Evolutionary conservation across 2,329 filamentous ascomycete genomes (phyloP), one percentile per base, ranked within the genome.

Genomic region (Penicillium fuscoglaucum): DNA sequence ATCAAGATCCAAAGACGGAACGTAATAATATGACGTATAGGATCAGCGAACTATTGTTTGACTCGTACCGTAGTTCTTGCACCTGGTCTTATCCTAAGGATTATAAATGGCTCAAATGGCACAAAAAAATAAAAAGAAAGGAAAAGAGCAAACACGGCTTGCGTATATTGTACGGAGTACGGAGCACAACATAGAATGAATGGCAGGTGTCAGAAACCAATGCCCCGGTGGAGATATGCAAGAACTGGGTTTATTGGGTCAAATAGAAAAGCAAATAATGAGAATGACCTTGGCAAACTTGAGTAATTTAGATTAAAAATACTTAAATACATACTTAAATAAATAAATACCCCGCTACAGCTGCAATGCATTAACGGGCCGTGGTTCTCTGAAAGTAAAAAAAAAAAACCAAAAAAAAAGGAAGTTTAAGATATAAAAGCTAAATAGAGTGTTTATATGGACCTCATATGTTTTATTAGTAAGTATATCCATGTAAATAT

Each of bases 361-460:
- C 52, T 49, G 44, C 52, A 55, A 55, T 55, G 52, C 44, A 55
- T 9, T 24, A 13, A 19, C 52, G 41, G 52, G 43, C 33, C 33
- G 52, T 55, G 21, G 7, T 26, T 45, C 15, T 44, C 28, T 33
- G 19, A 40, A 28, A 10, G 24, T 26, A 26, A 48, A 35, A 48
- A 35, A 29, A 31, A 29, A 19, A 35, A 9, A 10, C 2, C 0
- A 48, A 35, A 48, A 24, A 48, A 35, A 48, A 21, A 15, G 13
- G 13, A 24, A 15, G 0, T 24, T 17, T 21, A 35, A 35, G 15
- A 6, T 24, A 48, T 33, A 17, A 24, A 47, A 21, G 44, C 4
- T 33, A 31, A 46, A 15, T 24, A 13, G 8, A 26, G 9, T n/a
- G 43, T 12, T 31, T 31, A 31, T 31, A 31, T 13, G 12, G 13